Base-by-base conservation (phyloP, 306 rosid species). In the Calophaca sinica region DNA sequence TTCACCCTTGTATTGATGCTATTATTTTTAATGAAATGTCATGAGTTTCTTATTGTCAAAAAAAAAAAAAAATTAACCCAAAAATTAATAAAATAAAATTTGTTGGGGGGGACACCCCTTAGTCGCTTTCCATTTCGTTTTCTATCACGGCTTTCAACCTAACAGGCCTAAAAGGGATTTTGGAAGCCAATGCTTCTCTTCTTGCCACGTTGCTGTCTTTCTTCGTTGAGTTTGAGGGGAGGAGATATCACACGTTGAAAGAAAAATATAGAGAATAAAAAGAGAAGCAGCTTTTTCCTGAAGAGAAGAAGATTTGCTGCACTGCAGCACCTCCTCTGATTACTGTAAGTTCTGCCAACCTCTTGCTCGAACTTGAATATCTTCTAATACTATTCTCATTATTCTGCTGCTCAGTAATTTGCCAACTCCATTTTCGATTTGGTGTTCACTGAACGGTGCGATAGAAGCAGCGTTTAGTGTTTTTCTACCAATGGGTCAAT, bases 391-490 rank as follows among this genome's bases (percentile, higher is more conserved):
- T 59, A 5, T 11, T 59, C 14, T 20, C 20, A 20, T 26, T 41
- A 31, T 46, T 13, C 54, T 49, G 7, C 20, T 49, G 15, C 42
- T 32, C 64, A 31, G 15, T 45, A 42, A 42, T 41, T 10, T 46
- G 72, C 6, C 31, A 48, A 29, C 0, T 31, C 20, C 7, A 68
- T 20, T 44, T 65, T 65, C 29, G 4, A 13, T 20, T 10, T 15
- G 26, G 38, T 45, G 49, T 42, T 41, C 70, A 42, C 4, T 42
- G 2, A 20, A 4, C 44, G 2, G 49, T 13, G 2, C 7, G 59
- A 31, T 44, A 2, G 3, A 66, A 31, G 68, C 55, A n/a, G 10
- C 29, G 57, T 67, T 67, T 46, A 29, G 72, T 33, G 39, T 67
- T 20, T 20, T 20, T 20, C 26, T 20, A 20, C 26, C 26, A 20